Evolutionary conservation across 2,329 filamentous ascomycete genomes (phyloP), one percentile per base, ranked within the genome.

Genomic region (Alternaria burnsii): DNA sequence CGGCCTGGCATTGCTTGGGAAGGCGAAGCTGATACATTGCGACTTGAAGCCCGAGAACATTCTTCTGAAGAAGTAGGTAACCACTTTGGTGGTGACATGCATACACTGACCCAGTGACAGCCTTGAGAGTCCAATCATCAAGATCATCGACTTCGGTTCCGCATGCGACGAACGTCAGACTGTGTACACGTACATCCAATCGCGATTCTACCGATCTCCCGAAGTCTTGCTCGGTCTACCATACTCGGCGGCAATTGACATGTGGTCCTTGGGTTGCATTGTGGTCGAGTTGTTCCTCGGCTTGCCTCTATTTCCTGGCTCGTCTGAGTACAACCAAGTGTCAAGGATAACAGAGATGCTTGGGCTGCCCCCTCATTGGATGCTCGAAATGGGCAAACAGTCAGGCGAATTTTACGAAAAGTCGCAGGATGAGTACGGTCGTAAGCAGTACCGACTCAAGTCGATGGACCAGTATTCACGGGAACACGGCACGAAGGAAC

Each of bases 11-110:
- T 83, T 99, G 62, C 83, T 99, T 66, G 97, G 97, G 81, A 99
- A 98, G 82, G 95, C 95, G 32, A 92, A 95, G 64, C 81, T 99
- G 71, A 99, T 99, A 71, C 95, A 99, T 79, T 99, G 95, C 79
- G 95, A 99, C 84, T 79, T 99, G 77, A 99, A 99, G 78, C 95
- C 95, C 0, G 95, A 99, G 79, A 99, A 99, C 71, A 99, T 99
- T 59, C 82, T 99, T 43, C 84, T 99, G 55, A 99, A 99, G 80
- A 99, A 99, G 87, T 89, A 71, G 71, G 84, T 81, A 12, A 22
- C 9, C 14, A 7, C 36, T 24, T 40, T 28, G 12, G 28, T 34
- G 5, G 48, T 24, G 28, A 22, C 16, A 20, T 32, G 7, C 14
- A 52, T n/a, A 34, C 16, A 38, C 68, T 75, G 52, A 68, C 40